Evolutionary conservation across 2,329 filamentous ascomycete species (phyloP).

Genomic region (Claviceps purpurea): DNA sequence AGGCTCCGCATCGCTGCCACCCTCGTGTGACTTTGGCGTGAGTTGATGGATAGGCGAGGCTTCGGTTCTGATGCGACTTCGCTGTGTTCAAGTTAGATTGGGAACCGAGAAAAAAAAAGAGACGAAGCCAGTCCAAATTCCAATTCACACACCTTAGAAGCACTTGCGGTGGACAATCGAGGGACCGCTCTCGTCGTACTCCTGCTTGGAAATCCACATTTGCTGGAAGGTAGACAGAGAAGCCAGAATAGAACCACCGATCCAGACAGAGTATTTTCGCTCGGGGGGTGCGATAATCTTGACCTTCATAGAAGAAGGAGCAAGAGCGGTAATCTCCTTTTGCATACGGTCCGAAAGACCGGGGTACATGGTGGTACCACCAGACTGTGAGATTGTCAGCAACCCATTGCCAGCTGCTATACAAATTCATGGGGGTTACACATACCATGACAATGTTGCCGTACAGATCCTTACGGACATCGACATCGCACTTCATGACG

Average conservation of each 20-base stretch:
- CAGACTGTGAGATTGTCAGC: constrained; percentile 52
- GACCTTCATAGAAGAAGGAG: constrained; percentile 99
- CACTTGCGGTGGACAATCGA: constrained; percentile 99
- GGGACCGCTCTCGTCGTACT: constrained; percentile 99
- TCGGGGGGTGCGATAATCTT: constrained; percentile 99
- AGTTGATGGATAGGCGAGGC: constrained; percentile 20
- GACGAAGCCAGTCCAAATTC: background rate
- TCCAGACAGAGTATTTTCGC: constrained; percentile 99
- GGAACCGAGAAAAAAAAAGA: background rate
- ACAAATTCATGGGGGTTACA: background rate
- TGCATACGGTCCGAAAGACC: constrained; percentile 99
- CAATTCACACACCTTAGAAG: constrained; percentile 65
- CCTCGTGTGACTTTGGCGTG: constrained; percentile 30
- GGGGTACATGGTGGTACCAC: constrained; percentile 99
- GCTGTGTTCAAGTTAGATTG: constrained; percentile 9
- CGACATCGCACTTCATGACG: constrained; percentile 99
- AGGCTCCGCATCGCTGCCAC: constrained; percentile 30
- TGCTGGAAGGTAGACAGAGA: constrained; percentile 99
- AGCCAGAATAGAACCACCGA: constrained; percentile 99
- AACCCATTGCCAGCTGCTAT: background rate
- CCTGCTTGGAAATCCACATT: constrained; percentile 99
- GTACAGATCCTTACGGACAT: constrained; percentile 99
- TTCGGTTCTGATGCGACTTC: constrained; percentile 19
- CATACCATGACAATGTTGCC: constrained; percentile 99
- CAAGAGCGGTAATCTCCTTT: constrained; percentile 99